phyloP scores from a whole-genome alignment of 192 early-diverging fungal genomes.

The Umbelopsis sp. region DNA sequence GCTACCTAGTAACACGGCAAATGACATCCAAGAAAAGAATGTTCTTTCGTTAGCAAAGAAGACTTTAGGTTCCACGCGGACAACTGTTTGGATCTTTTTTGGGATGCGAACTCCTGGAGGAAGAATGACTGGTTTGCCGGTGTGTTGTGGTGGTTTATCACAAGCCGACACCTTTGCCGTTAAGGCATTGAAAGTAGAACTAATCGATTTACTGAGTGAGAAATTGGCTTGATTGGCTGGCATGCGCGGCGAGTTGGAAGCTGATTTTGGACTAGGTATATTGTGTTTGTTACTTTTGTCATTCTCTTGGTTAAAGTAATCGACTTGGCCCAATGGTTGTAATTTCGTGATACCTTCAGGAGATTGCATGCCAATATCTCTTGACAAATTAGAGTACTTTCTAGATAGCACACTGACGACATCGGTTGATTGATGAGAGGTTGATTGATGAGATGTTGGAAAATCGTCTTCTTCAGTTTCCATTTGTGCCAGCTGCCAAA shows the following conservation, averaged over 20 bases:
- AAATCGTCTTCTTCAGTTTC: conserved; percentile 19
- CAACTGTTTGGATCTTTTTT: conserved; percentile 45
- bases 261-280: too few species aligned
- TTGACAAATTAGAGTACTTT: neutral
- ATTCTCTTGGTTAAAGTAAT: too few species aligned
- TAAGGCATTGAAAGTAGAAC: neutral
- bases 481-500: conserved; percentile 21
- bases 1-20: conserved; percentile 65
- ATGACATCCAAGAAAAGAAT: conserved; percentile 79
- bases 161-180: neutral
- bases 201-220: too few species aligned
- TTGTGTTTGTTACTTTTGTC: too few species aligned
- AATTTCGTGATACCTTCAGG: neutral
- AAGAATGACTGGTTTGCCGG: neutral
- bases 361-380: neutral
- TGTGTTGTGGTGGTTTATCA: neutral
- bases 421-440: neutral
- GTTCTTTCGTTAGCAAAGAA: conserved; percentile 85
- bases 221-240: too few species aligned
- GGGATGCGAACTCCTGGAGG: conserved; percentile 34
- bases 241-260: too few species aligned
- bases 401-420: neutral
- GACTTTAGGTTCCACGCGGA: conserved; percentile 80
- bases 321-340: neutral
- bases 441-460: neutral